Evolutionary conservation across 352 stramenopile genomes (phyloP), one percentile per base, ranked within the genome.

Genomic region (Phytopythium ostracodes): DNA sequence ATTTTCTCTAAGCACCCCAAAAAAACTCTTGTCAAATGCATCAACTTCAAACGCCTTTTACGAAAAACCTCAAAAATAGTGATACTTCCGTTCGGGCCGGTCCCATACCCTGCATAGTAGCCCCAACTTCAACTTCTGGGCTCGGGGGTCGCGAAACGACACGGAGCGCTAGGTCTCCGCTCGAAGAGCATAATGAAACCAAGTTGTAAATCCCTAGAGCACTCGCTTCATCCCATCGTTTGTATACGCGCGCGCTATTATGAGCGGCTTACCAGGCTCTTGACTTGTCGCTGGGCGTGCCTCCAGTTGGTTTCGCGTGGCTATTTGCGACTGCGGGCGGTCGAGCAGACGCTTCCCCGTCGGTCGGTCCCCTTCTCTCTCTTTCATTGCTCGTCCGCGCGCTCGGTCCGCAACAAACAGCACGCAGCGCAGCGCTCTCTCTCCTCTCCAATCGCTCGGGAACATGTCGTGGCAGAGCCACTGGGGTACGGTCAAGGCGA

Each of bases 401-500:
- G 11, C 15, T 52, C 22, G 22, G 24, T 27, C 44, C 44, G 44
- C 44, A 52, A 52, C 10, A 15, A 27, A 20, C 44, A 52, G 43
- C 43, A 6, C 43, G 10, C n/a, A 50, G 7, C 20, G 5, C 44
- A 9, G 44, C n/a, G 18, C 22, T 10, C n/a, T n/a, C n/a, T 7
- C 36, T n/a, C 56, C 7, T 8, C 24, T 52, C 7, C 25, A 31
- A 22, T n/a, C 52, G n/a, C 20, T 40, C 42, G 57, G 15, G 29
- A 50, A 31, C 27, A 89, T 89, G 80, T 88, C 79, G 66, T 86
- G 79, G 77, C 77, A 88, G 59, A 82, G 72, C 50, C 71, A 79
- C 54, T 91, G 82, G 79, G 75, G 76, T 18, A 88, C 74, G 17
- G 75, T 89, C 64, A 93, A 91, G 70, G 78, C 77, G 38, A 68